Evolutionary conservation across 768 basidiomycete species (phyloP).

Genomic region (Tricholoma bakamatsutake): DNA sequence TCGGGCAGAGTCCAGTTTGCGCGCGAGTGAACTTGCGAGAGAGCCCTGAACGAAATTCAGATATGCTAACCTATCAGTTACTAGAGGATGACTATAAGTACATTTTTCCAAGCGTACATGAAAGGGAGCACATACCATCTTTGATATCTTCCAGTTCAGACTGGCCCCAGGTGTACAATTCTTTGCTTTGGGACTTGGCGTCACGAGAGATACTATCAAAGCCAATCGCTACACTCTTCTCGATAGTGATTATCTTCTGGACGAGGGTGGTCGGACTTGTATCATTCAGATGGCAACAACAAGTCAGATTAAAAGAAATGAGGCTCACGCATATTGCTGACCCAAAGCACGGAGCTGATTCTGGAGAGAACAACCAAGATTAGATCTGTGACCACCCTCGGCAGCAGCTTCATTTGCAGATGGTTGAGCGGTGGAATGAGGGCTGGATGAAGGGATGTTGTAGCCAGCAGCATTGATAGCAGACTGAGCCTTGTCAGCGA

Average conservation of each 20-base stretch:
- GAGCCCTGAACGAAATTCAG: conserved; percentile 74
- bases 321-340: conserved; percentile 64
- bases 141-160: conserved; percentile 63
- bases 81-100: conserved; percentile 27
- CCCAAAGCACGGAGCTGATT: conserved; percentile 69
- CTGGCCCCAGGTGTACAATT: conserved; percentile 83
- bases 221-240: conserved; percentile 76
- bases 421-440: conserved; percentile 29
- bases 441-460: conserved; percentile 34
- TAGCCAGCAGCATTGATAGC: conserved; percentile 59
- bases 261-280: conserved; percentile 53
- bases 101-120: conserved; percentile 1
- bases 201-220: conserved; percentile 63
- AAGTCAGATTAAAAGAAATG: background rate
- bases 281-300: conserved; percentile 6
- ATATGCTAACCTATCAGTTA: conserved; percentile 78
- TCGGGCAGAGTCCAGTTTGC: conserved; percentile 59
- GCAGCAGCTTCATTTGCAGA: conserved; percentile 38
- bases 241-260: conserved; percentile 74
- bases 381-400: conserved; percentile 41
- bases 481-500: conserved; percentile 74
- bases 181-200: conserved; percentile 71
- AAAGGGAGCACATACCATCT: conserved; percentile 46
- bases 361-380: conserved; percentile 52
- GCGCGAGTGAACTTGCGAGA: conserved; percentile 53